A percentile compares a stretch with the other conserved stretches of the same genome.
Evolutionary conservation across 179 eudicot genomes (phyloP).

Genomic region (Silene vulgaris): DNA sequence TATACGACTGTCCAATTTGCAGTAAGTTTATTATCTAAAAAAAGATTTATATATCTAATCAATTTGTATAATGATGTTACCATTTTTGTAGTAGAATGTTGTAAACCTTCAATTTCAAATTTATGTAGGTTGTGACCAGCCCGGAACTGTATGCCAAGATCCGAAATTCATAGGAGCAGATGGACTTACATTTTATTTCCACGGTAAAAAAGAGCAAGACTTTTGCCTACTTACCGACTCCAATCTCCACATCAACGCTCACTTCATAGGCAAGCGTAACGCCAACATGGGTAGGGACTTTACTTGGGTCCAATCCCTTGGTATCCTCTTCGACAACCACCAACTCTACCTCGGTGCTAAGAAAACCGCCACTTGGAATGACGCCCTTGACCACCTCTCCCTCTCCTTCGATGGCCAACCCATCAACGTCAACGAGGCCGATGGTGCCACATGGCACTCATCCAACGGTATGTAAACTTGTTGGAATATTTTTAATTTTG

Average conservation of each 20-base stretch:
- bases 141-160: constrained; percentile 68
- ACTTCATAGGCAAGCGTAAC: constrained; percentile 61
- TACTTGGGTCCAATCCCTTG: constrained; percentile 70
- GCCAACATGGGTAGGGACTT: constrained; percentile 51
- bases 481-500: too few species aligned
- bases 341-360: constrained; percentile 49
- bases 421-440: constrained; percentile 31
- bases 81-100: too few species aligned
- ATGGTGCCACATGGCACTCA: constrained; percentile 33
- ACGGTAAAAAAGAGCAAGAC: constrained; percentile 56
- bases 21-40: too few species aligned
- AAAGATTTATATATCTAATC: too few species aligned
- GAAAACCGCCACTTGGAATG: constrained; percentile 56
- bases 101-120: too few species aligned
- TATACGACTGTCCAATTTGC: too few species aligned
- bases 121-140: constrained; percentile 47
- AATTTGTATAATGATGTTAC: too few species aligned
- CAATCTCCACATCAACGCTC: constrained; percentile 66
- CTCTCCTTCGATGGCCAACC: constrained; percentile 41
- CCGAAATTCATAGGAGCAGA: constrained; percentile 66
- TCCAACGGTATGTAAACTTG: background rate
- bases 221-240: constrained; percentile 63
- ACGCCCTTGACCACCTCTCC: constrained; percentile 42
- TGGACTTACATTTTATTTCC: constrained; percentile 32
- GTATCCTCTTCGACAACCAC: constrained; percentile 52